A percentile compares a stretch with the other conserved stretches of the same genome.
Evolutionary conservation across 371 early-diverging fungal species (phyloP).

Genomic region (Mucor sp.): DNA sequence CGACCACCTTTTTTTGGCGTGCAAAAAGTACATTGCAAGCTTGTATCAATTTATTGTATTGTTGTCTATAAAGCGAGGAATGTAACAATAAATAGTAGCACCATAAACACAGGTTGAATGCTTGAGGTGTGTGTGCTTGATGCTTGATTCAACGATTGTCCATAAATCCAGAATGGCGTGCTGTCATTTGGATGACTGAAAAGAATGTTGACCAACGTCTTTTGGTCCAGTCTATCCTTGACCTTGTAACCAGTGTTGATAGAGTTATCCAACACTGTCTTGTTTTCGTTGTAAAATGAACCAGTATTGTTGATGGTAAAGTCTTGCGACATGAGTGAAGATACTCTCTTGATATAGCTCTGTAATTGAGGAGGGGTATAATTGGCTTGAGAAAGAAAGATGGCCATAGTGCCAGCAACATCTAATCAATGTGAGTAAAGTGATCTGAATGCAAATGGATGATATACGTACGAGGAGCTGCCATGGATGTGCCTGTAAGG

Average conservation of each 20-base stretch:
- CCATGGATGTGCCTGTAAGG: conserved; percentile 78
- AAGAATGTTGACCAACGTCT: conserved; percentile 28
- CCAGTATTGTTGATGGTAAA: conserved; percentile 38
- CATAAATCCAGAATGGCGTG: conserved; percentile 28
- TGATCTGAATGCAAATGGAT: background rate
- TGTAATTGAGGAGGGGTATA: conserved; percentile 39
- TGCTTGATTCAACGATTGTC: conserved; percentile 16
- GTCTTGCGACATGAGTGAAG: conserved; percentile 31
- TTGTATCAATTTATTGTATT: too few relatives aligned
- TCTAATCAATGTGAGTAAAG: conserved; percentile 1
- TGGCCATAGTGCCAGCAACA: conserved; percentile 50
- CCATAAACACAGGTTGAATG: background rate
- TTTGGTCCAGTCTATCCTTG: conserved; percentile 9
- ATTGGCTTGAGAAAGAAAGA: conserved; percentile 33
- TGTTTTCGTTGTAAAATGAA: conserved; percentile 33
- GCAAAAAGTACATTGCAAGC: too few relatives aligned
- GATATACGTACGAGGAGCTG: conserved; percentile 62
- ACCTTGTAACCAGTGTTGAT: conserved; percentile 31
- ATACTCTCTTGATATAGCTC: conserved; percentile 25
- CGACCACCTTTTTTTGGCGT: too few relatives aligned
- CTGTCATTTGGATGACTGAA: conserved; percentile 33
- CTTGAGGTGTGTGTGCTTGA: background rate
- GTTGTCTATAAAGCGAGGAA: background rate
- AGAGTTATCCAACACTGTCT: conserved; percentile 45
- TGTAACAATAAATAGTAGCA: background rate